Evolutionary conservation across 208 protist genomes (phyloP).

Genomic region (Histomonas meleagridis): DNA sequence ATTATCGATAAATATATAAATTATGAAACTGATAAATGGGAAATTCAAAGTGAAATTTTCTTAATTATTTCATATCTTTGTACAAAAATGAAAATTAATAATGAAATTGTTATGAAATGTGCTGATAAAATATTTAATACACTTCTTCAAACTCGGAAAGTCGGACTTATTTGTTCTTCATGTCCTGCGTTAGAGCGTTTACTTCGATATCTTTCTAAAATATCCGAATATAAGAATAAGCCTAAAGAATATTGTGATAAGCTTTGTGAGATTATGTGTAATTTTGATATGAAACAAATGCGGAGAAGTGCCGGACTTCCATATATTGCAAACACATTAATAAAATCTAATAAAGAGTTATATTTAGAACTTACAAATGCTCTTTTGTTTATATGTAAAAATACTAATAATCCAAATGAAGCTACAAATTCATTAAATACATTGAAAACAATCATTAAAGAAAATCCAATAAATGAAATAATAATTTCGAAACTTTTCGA

Average conservation of each 20-base stretch:
- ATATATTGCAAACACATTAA: not conserved
- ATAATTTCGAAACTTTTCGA: not conserved
- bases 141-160: not conserved
- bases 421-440: constrained; percentile 23
- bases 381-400: not conserved
- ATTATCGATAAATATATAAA: not conserved
- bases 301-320: not conserved
- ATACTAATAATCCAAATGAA: not conserved
- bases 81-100: not conserved
- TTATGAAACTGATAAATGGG: not conserved
- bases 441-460: not conserved
- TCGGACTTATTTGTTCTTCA: not conserved
- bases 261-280: not conserved
- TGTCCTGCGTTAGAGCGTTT: not conserved
- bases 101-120: not conserved
- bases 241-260: not conserved
- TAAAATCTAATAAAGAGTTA: not conserved
- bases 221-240: not conserved
- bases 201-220: not conserved
- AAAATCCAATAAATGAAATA: not conserved
- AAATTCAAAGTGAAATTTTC: not conserved
- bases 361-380: not conserved
- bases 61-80: not conserved
- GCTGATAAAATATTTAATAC: not conserved
- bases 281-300: constrained; percentile 7